Conservation (phyloP, 148 eudicot species). For the Rhododendron griersonianum region DNA sequence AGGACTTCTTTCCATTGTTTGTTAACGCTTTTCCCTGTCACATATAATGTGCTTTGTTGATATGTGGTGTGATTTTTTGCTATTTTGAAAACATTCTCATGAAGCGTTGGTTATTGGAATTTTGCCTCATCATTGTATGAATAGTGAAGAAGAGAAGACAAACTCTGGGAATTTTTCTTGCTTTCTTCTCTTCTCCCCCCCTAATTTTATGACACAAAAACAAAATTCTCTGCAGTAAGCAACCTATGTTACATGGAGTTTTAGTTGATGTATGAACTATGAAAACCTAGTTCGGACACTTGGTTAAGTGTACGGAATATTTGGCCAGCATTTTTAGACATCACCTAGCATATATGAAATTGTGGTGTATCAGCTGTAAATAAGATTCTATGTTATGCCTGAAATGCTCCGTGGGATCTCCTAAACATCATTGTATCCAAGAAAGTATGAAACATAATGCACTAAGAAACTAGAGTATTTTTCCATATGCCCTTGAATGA, state of each 20-base stretch:
- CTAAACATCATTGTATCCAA: neutral
- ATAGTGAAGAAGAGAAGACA: neutral
- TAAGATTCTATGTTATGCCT: neutral
- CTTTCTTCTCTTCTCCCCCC: too few relatives aligned
- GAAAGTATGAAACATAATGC: neutral
- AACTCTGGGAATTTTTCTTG: neutral
- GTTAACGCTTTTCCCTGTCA: neutral
- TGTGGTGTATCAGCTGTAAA: neutral
- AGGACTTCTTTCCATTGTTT: conserved; percentile 45
- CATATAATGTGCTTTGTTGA: neutral
- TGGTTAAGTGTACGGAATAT: neutral
- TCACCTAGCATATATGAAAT: neutral
- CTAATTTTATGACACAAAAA: neutral
- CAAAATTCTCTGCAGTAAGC: neutral
- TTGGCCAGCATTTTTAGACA: neutral
- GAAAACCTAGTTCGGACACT: neutral
- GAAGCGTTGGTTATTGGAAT: neutral
- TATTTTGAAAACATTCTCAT: neutral
- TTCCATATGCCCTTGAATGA: neutral
- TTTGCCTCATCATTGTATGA: neutral
- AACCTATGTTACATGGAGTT: neutral
- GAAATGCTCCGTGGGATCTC: neutral
- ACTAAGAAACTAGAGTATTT: neutral
- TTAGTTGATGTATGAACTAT: neutral
- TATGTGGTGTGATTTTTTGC: neutral